Conservation (phyloP, 495 filamentous ascomycete genomes). For the Tuber magnatum region DNA sequence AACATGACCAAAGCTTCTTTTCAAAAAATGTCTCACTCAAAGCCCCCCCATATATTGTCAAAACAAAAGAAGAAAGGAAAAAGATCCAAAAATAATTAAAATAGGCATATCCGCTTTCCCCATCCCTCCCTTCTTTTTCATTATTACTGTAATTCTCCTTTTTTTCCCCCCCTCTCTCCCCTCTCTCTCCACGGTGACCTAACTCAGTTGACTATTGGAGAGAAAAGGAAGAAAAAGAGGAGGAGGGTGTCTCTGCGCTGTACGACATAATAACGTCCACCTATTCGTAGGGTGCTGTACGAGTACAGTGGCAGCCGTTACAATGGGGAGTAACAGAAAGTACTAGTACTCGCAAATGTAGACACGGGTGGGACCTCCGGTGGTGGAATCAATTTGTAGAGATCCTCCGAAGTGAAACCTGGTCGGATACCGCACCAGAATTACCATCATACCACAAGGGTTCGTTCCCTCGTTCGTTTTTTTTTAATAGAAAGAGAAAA, state of each 20-base stretch:
- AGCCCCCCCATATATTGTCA: neutral
- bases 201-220: neutral
- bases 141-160: neutral
- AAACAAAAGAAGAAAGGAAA: neutral
- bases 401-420: conserved; percentile 1
- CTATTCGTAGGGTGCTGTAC: too few relatives aligned
- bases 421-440: neutral
- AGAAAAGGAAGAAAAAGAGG: neutral
- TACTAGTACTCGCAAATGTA: neutral
- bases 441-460: neutral
- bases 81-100: neutral
- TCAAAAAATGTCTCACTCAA: neutral
- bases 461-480: neutral
- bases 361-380: neutral
- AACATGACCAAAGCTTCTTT: neutral
- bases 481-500: neutral
- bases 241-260: neutral
- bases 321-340: neutral
- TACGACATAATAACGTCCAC: neutral
- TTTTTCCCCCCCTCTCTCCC: neutral
- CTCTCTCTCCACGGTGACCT: neutral
- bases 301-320: neutral
- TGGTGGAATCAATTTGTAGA: conserved; percentile 1
- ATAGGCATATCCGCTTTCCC: neutral
- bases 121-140: neutral